These are phyloP conservation scores for Zostera marina DNA, from an alignment of 116 monocot species.

Conservation along the genomic window DNA sequence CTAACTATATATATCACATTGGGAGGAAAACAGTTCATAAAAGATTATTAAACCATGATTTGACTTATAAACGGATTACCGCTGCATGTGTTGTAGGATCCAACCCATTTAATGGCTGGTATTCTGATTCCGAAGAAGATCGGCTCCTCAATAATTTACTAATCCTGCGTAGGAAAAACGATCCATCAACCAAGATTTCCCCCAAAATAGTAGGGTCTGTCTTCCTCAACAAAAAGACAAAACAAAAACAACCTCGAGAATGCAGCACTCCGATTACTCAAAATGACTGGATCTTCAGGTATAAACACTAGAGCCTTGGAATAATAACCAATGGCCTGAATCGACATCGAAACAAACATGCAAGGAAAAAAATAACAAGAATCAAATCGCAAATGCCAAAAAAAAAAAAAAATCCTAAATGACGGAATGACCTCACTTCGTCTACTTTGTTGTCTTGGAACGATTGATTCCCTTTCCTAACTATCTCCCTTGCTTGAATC, in stretches of 20 bases:
- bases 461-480: constrained; percentile 35
- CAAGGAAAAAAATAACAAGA: background rate
- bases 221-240: too few relatives aligned
- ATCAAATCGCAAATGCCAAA: background rate
- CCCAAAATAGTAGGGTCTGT: too few relatives aligned
- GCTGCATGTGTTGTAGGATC: constrained; percentile 95
- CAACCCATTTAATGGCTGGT: constrained; percentile 59
- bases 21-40: background rate
- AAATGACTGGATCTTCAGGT: constrained; percentile 54
- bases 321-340: constrained; percentile 69
- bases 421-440: constrained; percentile 23
- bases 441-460: constrained; percentile 43
- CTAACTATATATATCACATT: constrained; percentile 40
- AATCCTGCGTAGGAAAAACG: constrained; percentile 24
- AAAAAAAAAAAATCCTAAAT: background rate
- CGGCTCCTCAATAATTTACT: constrained; percentile 48
- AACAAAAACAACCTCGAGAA: constrained; percentile 40
- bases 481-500: constrained; percentile 33
- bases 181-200: too few relatives aligned
- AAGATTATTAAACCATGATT: too few relatives aligned
- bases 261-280: constrained; percentile 64
- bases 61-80: constrained; percentile 14
- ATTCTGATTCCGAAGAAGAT: constrained; percentile 72
- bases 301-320: constrained; percentile 66
- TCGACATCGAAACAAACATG: background rate